Conservation (phyloP, 306 rosid genomes). For the Senna tora region DNA sequence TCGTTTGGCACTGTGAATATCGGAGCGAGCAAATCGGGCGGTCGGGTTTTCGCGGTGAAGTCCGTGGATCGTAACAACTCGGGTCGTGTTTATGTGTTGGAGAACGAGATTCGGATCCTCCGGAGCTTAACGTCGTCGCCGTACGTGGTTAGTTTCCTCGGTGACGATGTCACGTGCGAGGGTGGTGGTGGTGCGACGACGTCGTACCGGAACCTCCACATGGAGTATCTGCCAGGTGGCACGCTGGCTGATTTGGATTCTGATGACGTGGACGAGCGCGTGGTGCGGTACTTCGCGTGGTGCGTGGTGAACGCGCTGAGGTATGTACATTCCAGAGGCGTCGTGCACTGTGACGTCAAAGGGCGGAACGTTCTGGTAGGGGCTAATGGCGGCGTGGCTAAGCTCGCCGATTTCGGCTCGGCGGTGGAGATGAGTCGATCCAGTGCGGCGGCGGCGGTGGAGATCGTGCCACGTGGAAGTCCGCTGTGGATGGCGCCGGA, state of each 20-base stretch:
- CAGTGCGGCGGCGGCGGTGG: not conserved
- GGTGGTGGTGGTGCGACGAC: conserved; percentile 6
- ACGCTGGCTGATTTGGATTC: conserved; percentile 50
- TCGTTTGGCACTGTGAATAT: conserved; percentile 69
- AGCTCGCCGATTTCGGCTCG: conserved; percentile 88
- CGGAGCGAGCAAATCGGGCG: conserved; percentile 53
- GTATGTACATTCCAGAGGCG: conserved; percentile 58
- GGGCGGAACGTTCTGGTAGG: conserved; percentile 71
- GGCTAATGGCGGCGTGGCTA: conserved; percentile 34
- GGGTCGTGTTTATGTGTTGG: conserved; percentile 56
- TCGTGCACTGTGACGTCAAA: conserved; percentile 89
- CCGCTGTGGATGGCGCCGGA: conserved; percentile 99
- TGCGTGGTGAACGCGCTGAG: conserved; percentile 68
- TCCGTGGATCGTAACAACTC: conserved; percentile 56
- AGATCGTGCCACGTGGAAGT: conserved; percentile 65
- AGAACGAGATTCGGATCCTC: conserved; percentile 73
- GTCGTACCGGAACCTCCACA: conserved; percentile 65
- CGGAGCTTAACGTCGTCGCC: conserved; percentile 60
- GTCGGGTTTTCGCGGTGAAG: conserved; percentile 72
- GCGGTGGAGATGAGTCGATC: conserved; percentile 39
- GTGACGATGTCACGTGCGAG: conserved; percentile 50
- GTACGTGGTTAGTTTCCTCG: conserved; percentile 56
- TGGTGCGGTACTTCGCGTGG: conserved; percentile 58
- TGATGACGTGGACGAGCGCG: conserved; percentile 59
- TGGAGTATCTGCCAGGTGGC: conserved; percentile 90